A percentile compares a stretch with the other conserved stretches of the same genome.
Evolutionary conservation across 179 eudicot genomes (phyloP).

Genomic region (Dionaea muscipula): DNA sequence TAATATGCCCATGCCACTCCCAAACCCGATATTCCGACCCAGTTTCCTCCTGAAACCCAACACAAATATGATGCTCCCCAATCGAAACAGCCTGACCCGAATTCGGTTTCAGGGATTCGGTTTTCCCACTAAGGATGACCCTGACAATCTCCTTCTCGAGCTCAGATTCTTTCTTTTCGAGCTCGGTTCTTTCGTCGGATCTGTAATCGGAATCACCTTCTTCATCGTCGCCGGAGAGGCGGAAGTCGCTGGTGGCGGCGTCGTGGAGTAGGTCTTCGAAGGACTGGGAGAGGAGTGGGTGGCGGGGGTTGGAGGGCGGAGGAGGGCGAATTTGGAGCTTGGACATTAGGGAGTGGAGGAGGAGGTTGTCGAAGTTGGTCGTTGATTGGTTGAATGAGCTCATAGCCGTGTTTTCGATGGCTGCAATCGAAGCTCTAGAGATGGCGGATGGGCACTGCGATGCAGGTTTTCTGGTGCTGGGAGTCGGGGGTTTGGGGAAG

Average conservation of each 20-base stretch:
- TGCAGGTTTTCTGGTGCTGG: no score
- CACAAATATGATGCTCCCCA: slow-evolving; percentile 75
- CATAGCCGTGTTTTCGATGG: no score
- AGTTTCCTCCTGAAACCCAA: slow-evolving; percentile 65
- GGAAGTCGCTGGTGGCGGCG: slow-evolving; percentile 20
- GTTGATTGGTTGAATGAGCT: slow-evolving; percentile 38
- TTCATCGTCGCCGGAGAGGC: slow-evolving; percentile 27
- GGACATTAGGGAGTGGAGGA: slow-evolving; percentile 68
- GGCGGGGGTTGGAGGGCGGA: slow-evolving; percentile 10
- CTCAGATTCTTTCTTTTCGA: slow-evolving; percentile 61
- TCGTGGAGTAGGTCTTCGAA: slow-evolving; percentile 66
- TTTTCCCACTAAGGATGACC: slow-evolving; percentile 45
- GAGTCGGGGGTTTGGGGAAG: no score
- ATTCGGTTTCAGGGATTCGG: slow-evolving; percentile 63
- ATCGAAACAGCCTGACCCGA: slow-evolving; percentile 81
- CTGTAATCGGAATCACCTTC: slow-evolving; percentile 15
- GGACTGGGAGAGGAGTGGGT: slow-evolving; percentile 36
- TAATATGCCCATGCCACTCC: slow-evolving; percentile 98
- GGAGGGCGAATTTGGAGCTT: slow-evolving; percentile 54
- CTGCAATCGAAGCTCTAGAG: no score
- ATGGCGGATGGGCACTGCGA: no score
- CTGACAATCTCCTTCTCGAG: slow-evolving; percentile 67
- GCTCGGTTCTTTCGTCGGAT: slow-evolving; percentile 21
- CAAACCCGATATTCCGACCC: slow-evolving; percentile 86
- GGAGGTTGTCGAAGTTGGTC: slow-evolving; percentile 67